Evolutionary conservation across 495 filamentous ascomycete species (phyloP), one percentile per base, ranked within the genome.

Genomic region (Annulohypoxylon maeteangense): DNA sequence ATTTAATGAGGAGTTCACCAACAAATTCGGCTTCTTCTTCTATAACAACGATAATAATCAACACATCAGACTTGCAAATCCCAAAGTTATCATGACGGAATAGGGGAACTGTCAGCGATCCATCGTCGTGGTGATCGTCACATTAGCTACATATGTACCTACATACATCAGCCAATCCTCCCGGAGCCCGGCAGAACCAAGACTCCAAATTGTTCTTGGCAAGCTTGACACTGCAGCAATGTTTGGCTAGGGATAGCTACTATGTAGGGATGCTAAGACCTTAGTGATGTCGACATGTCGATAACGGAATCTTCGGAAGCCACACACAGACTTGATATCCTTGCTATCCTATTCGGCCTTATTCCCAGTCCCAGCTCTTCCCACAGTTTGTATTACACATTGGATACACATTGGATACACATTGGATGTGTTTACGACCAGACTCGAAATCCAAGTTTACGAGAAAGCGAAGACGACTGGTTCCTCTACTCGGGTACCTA

Each of bases 251-350:
- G 45, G 36, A 40, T 23, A 25, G 45, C 45, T 50, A 50, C 7
- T 6, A 2, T 7, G 16, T 18, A 47, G 42, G 47, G 23, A 51
- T 51, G 47, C 23, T n/a, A 55, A 5, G 22, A 32, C 23, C 50
- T 32, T 54, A 54, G 40, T 36, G 47, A 47, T 27, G 34, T 27
- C 54, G 60, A 25, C 45, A 47, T 63, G 60, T 72, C 14, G 61
- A 69, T 16, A 47, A 62, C 70, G 70, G 70, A 73, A 69, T 32
- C 48, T 62, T 69, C 70, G 70, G 70, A 69, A 73, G 31, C n/a
- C 22, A 48, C 50, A 57, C 5, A 59, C 18, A 32, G 42, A 48
- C 62, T 66, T 18, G 20, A 45, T 64, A 51, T 53, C 70, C 70
- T 68, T 66, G 65, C 61, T 31, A 36, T 56, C 31, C 23, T 38